Percentiles rank a stretch among this genome's conserved stretches.
Evolutionary conservation across 805 yeast genomes (phyloP).

Genomic region (Lipomyces oligophaga): DNA sequence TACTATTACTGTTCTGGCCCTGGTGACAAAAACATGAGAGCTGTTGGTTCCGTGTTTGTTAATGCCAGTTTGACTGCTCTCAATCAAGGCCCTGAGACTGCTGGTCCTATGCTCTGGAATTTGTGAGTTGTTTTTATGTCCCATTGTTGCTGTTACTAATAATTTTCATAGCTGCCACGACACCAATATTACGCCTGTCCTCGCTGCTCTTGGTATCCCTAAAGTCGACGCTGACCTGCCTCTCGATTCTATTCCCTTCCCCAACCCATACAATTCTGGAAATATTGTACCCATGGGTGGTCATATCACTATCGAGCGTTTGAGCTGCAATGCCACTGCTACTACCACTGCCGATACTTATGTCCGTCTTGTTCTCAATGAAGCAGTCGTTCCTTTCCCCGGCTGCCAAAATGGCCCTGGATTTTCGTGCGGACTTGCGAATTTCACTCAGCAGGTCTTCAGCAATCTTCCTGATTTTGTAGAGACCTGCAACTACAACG

Average conservation of each 20-base stretch:
- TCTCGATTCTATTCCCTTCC: slow-evolving; percentile 45
- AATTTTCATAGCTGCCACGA: slow-evolving; percentile 46
- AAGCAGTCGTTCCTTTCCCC: slow-evolving; percentile 52
- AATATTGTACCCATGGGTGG: slow-evolving; percentile 60
- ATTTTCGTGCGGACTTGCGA: slow-evolving; percentile 39
- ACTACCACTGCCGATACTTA: slow-evolving; percentile 34
- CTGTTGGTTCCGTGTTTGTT: slow-evolving; percentile 46
- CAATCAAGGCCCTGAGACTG: slow-evolving; percentile 39
- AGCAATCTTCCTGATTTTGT: slow-evolving; percentile 7
- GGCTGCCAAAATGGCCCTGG: slow-evolving; percentile 50
- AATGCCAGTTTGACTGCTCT: slow-evolving; percentile 48
- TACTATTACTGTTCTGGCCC: slow-evolving; percentile 50
- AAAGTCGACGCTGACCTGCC: slow-evolving; percentile 44
- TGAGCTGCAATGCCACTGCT: slow-evolving; percentile 42
- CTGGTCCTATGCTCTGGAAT: slow-evolving; percentile 31
- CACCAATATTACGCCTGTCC: slow-evolving; percentile 50
- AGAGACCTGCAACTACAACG: slow-evolving; percentile 22
- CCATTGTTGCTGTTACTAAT: slow-evolving; percentile 36
- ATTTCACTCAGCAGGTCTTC: slow-evolving; percentile 37
- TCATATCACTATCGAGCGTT: slow-evolving; percentile 49
- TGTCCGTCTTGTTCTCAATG: slow-evolving; percentile 50
- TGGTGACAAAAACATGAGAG: slow-evolving; percentile 43
- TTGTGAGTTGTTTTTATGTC: slow-evolving; percentile 37
- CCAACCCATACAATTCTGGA: slow-evolving; percentile 46
- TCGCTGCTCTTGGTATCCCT: slow-evolving; percentile 49